These are phyloP conservation scores for Lasiosphaeris hirsuta DNA, from an alignment of 495 filamentous ascomycete genomes.

Conservation along the genomic window DNA sequence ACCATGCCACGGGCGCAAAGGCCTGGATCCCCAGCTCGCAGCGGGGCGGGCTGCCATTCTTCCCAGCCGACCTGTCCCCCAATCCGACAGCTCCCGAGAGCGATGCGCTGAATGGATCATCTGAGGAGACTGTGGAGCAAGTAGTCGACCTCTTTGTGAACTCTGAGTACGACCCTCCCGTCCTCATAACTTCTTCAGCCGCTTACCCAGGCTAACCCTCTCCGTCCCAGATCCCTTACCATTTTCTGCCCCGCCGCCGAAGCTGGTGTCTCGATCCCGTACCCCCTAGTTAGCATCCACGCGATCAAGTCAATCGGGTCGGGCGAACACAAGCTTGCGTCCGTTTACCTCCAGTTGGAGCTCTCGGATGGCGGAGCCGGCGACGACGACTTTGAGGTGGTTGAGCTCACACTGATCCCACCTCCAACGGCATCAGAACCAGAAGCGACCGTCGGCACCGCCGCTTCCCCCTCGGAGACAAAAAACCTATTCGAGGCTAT, in stretches of 20 bases:
- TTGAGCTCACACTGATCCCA: conserved; percentile 75
- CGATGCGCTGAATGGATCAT: conserved; percentile 30
- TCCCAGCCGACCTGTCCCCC: conserved; percentile 34
- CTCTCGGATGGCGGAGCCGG: conserved; percentile 52
- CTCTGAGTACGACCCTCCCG: conserved; percentile 58
- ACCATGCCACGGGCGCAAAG: conserved; percentile 61
- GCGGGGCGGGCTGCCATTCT: conserved; percentile 48
- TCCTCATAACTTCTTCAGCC: neutral
- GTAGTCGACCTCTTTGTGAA: conserved; percentile 73
- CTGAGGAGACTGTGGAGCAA: conserved; percentile 37
- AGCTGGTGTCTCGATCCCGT: conserved; percentile 74
- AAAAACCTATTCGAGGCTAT: conserved; percentile 71
- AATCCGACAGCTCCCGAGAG: conserved; percentile 33
- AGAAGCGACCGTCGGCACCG: conserved; percentile 11
- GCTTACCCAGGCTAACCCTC: conserved; percentile 12
- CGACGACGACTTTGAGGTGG: conserved; percentile 65
- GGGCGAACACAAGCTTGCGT: conserved; percentile 39
- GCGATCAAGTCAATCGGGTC: conserved; percentile 62
- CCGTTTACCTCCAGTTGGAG: conserved; percentile 78
- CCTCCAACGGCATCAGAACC: conserved; percentile 18
- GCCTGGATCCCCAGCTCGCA: conserved; percentile 50
- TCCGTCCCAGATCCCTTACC: conserved; percentile 60
- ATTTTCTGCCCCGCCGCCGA: conserved; percentile 61
- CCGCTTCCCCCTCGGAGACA: conserved; percentile 33
- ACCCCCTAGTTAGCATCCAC: conserved; percentile 84